Evolutionary conservation across 2,329 filamentous ascomycete species (phyloP).

Genomic region (Podosphaera xanthii): DNA sequence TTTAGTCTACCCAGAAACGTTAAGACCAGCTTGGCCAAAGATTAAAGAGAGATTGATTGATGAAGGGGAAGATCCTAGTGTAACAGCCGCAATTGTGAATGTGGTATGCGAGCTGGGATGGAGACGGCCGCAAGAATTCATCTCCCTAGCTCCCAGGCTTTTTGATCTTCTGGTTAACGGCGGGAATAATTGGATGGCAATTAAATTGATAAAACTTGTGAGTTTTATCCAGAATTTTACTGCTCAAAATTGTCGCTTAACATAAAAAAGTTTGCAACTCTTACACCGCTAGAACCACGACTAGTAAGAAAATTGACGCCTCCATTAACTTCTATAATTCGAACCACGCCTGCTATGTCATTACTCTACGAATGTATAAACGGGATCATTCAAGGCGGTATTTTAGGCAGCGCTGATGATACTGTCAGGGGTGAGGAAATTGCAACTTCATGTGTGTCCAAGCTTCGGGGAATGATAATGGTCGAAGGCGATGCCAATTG

Average conservation of each 20-base stretch:
- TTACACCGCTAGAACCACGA: slow-evolving; percentile 80
- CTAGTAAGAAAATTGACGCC: slow-evolving; percentile 78
- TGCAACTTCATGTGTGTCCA: slow-evolving; percentile 74
- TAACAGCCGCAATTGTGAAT: slow-evolving; percentile 89
- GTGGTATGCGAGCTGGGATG: slow-evolving; percentile 91
- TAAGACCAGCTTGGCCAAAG: slow-evolving; percentile 86
- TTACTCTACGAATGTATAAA: slow-evolving; percentile 95
- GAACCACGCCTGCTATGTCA: slow-evolving; percentile 94
- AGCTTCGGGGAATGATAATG: slow-evolving; percentile 82
- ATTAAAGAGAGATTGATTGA: slow-evolving; percentile 90
- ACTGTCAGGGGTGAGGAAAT: slow-evolving; percentile 73
- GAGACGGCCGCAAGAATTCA: slow-evolving; percentile 79
- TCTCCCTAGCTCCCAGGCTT: slow-evolving; percentile 71
- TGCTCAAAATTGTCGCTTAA: slow-evolving; percentile 35
- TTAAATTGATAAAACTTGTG: slow-evolving; percentile 93
- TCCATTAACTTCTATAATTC: slow-evolving; percentile 77
- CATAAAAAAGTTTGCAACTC: slow-evolving; percentile 55
- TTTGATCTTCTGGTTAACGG: slow-evolving; percentile 84
- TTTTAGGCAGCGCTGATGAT: slow-evolving; percentile 62
- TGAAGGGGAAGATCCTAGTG: slow-evolving; percentile 69
- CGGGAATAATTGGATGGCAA: slow-evolving; percentile 98
- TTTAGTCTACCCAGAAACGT: slow-evolving; percentile 84
- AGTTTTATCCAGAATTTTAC: slow-evolving; percentile 16
- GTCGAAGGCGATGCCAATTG: slow-evolving; percentile 82
- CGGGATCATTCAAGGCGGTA: slow-evolving; percentile 90